Evolutionary conservation across 176 grass and related monocot genomes (phyloP).

Genomic region (Oryza meridionalis): DNA sequence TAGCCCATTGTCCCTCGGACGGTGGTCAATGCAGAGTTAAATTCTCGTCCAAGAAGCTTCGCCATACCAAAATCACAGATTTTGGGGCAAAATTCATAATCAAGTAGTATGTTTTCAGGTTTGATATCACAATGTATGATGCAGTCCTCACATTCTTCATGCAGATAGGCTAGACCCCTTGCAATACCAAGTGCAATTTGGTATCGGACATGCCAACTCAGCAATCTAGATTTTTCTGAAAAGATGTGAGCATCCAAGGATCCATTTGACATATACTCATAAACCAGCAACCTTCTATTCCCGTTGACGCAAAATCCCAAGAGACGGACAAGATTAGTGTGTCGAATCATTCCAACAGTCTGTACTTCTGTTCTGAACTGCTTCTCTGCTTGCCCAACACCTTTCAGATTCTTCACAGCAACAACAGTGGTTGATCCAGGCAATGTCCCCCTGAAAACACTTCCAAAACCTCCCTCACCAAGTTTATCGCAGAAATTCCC

Average conservation of each 20-base stretch:
- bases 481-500: slow-evolving; percentile 57
- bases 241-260: slow-evolving; percentile 50
- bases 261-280: slow-evolving; percentile 60
- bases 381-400: slow-evolving; percentile 42
- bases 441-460: slow-evolving; percentile 55
- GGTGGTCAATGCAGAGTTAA: slow-evolving; percentile 51
- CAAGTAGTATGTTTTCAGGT: slow-evolving; percentile 62
- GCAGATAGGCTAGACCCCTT: slow-evolving; percentile 56
- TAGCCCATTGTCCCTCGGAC: slow-evolving; percentile 59
- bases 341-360: slow-evolving; percentile 58
- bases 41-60: slow-evolving; percentile 57
- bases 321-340: slow-evolving; percentile 56
- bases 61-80: slow-evolving; percentile 62
- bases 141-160: slow-evolving; percentile 61
- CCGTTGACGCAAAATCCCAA: slow-evolving; percentile 56
- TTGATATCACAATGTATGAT: slow-evolving; percentile 75
- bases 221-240: not conserved
- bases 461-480: slow-evolving; percentile 51
- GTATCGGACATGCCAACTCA: slow-evolving; percentile 45
- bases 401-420: slow-evolving; percentile 58
- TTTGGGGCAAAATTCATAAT: slow-evolving; percentile 49
- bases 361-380: slow-evolving; percentile 66
- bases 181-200: slow-evolving; percentile 44
- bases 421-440: slow-evolving; percentile 24
- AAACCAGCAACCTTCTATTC: slow-evolving; percentile 47